Conservation (phyloP, 257 asterid genomes). For the Leonotis leonurus region DNA sequence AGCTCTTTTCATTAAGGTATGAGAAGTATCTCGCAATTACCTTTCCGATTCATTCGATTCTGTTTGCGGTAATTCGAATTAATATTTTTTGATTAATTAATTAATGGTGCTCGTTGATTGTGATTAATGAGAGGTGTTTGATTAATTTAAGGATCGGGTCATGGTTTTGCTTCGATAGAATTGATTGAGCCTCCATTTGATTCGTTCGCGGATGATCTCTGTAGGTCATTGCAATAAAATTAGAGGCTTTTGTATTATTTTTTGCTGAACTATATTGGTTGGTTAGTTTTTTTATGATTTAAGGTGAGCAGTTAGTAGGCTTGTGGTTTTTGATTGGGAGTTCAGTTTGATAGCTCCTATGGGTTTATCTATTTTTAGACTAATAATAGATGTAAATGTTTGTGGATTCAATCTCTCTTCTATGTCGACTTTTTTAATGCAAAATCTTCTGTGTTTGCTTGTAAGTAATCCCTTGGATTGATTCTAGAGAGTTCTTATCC, state of each 20-base stretch:
- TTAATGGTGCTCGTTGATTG: background rate
- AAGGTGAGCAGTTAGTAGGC: background rate
- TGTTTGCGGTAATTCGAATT: background rate
- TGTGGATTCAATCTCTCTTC: background rate
- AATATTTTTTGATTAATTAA: background rate
- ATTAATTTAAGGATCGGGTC: background rate
- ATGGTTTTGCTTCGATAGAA: background rate
- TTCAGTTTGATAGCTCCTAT: conserved; percentile 1
- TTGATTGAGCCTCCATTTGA: conserved; percentile 6
- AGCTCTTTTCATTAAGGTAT: conserved; percentile 20
- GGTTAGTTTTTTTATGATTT: background rate
- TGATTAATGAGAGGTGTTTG: background rate
- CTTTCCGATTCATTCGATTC: background rate
- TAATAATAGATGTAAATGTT: background rate
- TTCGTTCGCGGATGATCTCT: background rate
- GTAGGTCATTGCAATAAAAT: background rate
- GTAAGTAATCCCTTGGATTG: background rate
- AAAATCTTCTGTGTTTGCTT: background rate
- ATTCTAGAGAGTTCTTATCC: background rate
- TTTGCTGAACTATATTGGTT: background rate
- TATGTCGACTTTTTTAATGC: conserved; percentile 1
- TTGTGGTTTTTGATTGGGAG: background rate
- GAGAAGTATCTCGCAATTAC: background rate
- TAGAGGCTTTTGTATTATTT: background rate
- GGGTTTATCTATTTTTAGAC: background rate